Conservation (phyloP, 202 grass and related monocot genomes). For the Zizania palustris region DNA sequence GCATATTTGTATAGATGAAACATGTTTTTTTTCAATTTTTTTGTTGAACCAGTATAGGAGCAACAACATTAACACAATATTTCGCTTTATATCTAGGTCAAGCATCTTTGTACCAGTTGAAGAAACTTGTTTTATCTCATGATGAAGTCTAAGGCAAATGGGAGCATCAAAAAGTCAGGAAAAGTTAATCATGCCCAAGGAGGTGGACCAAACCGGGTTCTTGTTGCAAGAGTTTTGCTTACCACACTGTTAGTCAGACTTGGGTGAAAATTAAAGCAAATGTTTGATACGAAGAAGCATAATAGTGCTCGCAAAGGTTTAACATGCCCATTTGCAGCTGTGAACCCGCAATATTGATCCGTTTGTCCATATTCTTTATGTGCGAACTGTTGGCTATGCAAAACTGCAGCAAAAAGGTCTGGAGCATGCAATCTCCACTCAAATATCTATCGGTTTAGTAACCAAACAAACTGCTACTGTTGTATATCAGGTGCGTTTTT, state of each 20-base stretch:
- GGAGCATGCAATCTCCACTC: slow-evolving; percentile 61
- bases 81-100: slow-evolving; percentile 43
- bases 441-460: slow-evolving; percentile 57
- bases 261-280: slow-evolving; percentile 70
- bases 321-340: neutral
- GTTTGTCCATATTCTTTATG: slow-evolving; percentile 24
- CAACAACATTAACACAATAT: neutral
- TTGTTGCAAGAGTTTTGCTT: slow-evolving; percentile 68
- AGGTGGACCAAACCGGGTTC: slow-evolving; percentile 70
- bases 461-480: slow-evolving; percentile 55
- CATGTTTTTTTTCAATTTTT: neutral
- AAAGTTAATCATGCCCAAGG: too few relatives aligned
- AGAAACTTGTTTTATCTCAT: slow-evolving; percentile 11
- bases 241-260: slow-evolving; percentile 71
- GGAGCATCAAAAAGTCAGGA: too few relatives aligned
- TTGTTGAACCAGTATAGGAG: neutral
- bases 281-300: slow-evolving; percentile 56
- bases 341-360: neutral
- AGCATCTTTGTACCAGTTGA: neutral
- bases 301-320: slow-evolving; percentile 54
- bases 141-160: too few relatives aligned
- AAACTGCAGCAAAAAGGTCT: slow-evolving; percentile 54
- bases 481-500: slow-evolving; percentile 68
- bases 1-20: neutral
- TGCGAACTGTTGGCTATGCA: too few relatives aligned